Evolutionary conservation across 371 early-diverging fungal species (phyloP), one percentile per base, ranked within the genome.

Genomic region (Neoconidiobolus thromboides): DNA sequence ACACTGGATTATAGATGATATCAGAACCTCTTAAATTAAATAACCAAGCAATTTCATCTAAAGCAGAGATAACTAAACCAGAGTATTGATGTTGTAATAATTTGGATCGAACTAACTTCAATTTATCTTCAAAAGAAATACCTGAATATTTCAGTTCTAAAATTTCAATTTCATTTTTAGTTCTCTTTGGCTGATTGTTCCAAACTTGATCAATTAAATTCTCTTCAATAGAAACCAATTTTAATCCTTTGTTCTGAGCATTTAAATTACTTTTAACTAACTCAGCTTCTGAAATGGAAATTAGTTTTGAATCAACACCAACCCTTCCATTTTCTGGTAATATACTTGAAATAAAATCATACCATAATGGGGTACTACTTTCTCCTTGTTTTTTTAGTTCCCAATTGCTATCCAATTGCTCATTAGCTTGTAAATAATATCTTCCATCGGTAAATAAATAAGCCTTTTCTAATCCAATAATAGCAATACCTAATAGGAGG

Each of bases 21-120:
- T 99, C 99, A 4, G 80, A 84, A n/a, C 99, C 99, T 63, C 99
- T 84, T 63, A 98, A 73, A 68, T 99, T 99, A 67, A 94, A 89
- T 54, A 99, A 71, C 99, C 99, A 93, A 26, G 91, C 91, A 58
- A 91, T 77, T 69, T 94, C 98, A 71, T 94, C 96, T 60, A 93
- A 74, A 2, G 85, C 91, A 10, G 89, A 79, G 1, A 92, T 80
- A 14, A 87, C 81, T 44, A 86, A 74, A 42, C 90, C 91, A 60
- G 76, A 77, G 7, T 67, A 73, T 7, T 80, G 69, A 64, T 81
- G 77, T 14, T 77, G 73, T 48, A 70, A 70, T 43, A 79, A 68
- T 58, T 71, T 68, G 53, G 75, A 71, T 37, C 84, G 82, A 43
- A 84, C 68, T 15, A 73, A 70, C 14, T 61, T 64, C n/a, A 87